Percentiles rank a stretch among this genome's conserved stretches.
Evolutionary conservation across 768 basidiomycete species (phyloP).

Genomic region (Leucocoprinus birnbaumii): DNA sequence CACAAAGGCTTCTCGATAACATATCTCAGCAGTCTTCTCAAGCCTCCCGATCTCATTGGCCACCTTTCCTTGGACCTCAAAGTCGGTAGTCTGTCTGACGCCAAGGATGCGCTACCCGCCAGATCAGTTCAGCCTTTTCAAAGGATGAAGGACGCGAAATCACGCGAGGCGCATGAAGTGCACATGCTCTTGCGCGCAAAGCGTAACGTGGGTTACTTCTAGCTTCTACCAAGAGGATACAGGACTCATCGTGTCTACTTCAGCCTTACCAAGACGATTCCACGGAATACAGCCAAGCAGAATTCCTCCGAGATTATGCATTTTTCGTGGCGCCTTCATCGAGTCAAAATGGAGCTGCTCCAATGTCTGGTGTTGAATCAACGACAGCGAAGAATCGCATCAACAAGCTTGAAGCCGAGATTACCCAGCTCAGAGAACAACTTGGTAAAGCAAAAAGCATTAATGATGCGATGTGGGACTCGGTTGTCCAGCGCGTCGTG

Average conservation of each 20-base stretch:
- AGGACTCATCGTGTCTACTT: not conserved
- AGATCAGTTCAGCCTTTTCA: slow-evolving; percentile 70
- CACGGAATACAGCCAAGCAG: slow-evolving; percentile 44
- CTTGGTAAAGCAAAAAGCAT: slow-evolving; percentile 85
- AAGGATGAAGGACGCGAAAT: slow-evolving; percentile 63
- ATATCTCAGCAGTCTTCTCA: slow-evolving; percentile 73
- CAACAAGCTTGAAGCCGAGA: slow-evolving; percentile 69
- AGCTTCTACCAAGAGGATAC: not conserved
- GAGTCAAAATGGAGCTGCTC: slow-evolving; percentile 17
- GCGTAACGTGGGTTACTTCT: slow-evolving; percentile 33
- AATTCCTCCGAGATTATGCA: slow-evolving; percentile 63
- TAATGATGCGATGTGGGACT: slow-evolving; percentile 94
- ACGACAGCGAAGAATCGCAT: slow-evolving; percentile 53
- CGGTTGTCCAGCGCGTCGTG: slow-evolving; percentile 65
- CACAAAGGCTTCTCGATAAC: slow-evolving; percentile 71
- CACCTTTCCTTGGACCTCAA: slow-evolving; percentile 61
- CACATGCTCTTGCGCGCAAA: slow-evolving; percentile 54
- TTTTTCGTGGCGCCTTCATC: slow-evolving; percentile 55
- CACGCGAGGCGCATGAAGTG: slow-evolving; percentile 70
- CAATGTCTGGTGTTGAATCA: slow-evolving; percentile 15
- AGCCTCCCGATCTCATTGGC: slow-evolving; percentile 84
- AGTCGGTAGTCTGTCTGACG: slow-evolving; percentile 34
- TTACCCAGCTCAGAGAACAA: slow-evolving; percentile 61
- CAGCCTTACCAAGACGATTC: slow-evolving; percentile 29
- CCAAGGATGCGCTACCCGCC: slow-evolving; percentile 61